Percentiles rank a stretch among this genome's conserved stretches.
Conservation (phyloP, 2,329 filamentous ascomycete species). For the Salinomyces thailandicus region DNA sequence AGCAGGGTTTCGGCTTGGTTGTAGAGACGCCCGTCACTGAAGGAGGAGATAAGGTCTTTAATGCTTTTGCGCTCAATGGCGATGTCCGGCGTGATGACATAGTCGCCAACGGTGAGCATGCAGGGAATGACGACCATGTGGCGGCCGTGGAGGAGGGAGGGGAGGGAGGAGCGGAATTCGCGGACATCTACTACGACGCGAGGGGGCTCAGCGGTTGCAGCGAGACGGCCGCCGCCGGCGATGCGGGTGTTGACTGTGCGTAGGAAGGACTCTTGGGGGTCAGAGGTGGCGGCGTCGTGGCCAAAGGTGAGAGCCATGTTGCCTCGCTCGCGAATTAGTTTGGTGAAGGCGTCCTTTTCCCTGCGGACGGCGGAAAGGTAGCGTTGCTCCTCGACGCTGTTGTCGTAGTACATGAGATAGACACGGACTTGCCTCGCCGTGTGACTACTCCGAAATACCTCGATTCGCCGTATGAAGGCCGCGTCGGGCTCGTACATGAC, state of each 20-base stretch:
- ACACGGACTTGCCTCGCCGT: constrained; percentile 79
- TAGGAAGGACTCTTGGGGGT: constrained; percentile 83
- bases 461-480: constrained; percentile 84
- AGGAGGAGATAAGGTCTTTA: constrained; percentile 79
- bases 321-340: constrained; percentile 85
- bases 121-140: constrained; percentile 84
- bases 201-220: constrained; percentile 75
- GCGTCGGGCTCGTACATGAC: constrained; percentile 98
- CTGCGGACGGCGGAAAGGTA: constrained; percentile 83
- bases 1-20: constrained; percentile 91
- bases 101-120: constrained; percentile 93
- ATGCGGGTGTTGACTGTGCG: constrained; percentile 95
- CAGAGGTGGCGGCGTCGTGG: constrained; percentile 57
- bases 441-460: constrained; percentile 93
- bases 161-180: constrained; percentile 87
- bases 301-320: constrained; percentile 82
- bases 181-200: constrained; percentile 90
- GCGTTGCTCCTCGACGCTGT: constrained; percentile 88
- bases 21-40: constrained; percentile 84
- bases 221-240: constrained; percentile 76
- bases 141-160: constrained; percentile 80
- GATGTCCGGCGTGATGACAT: constrained; percentile 81
- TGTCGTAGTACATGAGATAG: constrained; percentile 94
- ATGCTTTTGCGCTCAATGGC: constrained; percentile 93
- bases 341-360: constrained; percentile 94